phyloP scores from a whole-genome alignment of 257 asterid genomes.

The Phtheirospermum japonicum region DNA sequence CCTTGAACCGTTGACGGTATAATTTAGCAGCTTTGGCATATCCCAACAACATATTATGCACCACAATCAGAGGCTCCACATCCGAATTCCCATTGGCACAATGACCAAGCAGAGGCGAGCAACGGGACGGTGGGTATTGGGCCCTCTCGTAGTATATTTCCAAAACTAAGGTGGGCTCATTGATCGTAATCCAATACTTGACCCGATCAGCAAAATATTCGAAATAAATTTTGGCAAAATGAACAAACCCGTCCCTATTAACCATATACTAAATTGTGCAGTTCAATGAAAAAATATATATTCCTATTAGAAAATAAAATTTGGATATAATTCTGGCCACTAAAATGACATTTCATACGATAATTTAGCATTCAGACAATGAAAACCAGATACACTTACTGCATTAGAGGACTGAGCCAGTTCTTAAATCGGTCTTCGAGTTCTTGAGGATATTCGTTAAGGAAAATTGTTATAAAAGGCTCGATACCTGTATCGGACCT shows the following conservation, averaged over 20 bases:
- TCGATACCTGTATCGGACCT: constrained; percentile 48
- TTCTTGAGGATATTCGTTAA: constrained; percentile 72
- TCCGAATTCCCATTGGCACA: constrained; percentile 72
- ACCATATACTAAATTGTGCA: not conserved
- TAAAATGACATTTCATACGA: not conserved
- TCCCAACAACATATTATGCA: constrained; percentile 64
- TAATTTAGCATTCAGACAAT: not conserved
- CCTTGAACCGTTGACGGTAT: constrained; percentile 58
- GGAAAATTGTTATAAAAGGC: constrained; percentile 78
- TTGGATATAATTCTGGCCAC: too few species aligned
- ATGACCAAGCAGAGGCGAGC: constrained; percentile 71
- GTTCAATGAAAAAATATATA: too few species aligned
- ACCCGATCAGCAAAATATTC: constrained; percentile 58
- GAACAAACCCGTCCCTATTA: constrained; percentile 58
- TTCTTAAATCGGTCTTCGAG: constrained; percentile 60
- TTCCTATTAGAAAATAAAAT: too few species aligned
- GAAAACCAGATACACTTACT: constrained; percentile 37
- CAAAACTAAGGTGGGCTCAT: constrained; percentile 56
- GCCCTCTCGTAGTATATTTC: constrained; percentile 48
- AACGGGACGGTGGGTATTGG: constrained; percentile 56
- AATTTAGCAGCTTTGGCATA: constrained; percentile 72
- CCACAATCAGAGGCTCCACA: constrained; percentile 58
- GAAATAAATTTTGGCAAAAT: constrained; percentile 60
- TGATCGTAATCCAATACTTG: constrained; percentile 63
- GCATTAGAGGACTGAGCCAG: constrained; percentile 80